Evolutionary conservation across 495 filamentous ascomycete genomes (phyloP), one percentile per base, ranked within the genome.

Genomic region (Penicillium soppii): DNA sequence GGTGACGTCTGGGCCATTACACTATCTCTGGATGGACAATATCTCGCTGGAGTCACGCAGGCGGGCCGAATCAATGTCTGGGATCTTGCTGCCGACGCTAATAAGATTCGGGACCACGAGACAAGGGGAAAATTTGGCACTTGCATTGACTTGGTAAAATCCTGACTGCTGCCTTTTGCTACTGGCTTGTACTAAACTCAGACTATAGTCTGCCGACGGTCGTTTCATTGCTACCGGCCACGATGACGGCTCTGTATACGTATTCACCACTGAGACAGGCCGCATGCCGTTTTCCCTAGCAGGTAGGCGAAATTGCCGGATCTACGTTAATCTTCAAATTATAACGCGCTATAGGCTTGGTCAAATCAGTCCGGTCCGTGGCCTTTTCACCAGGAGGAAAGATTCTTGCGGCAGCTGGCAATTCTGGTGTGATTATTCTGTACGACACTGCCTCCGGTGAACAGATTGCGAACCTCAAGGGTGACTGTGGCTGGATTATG

Each of bases 361-460:
- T 90, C 15, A 94, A 91, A 48, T 87, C 92, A 2, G 84, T 97
- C 29, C 84, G 94, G 50, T 69, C 84, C 7, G 84, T 97, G 23
- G 78, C 88, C 2, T 97, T 98, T 70, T 95, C 90, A 17, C 94
- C 94, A 1, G 86, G 79, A 19, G 84, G 85, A 52, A 92, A 81
- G 56, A 77, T 92, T 8, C 83, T 98, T 17, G 95, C 95, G 27
- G 94, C 92, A n/a, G 89, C 90, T 22, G 94, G 94, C 36, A 91
- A 97, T 61, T 85, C 92, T 2, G 85, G 84, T 41, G 77, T 96
- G 39, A 96, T 98, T 58, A 87, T 87, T 1, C 74, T 97, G 39
- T 98, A 95, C 69, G 92, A 97, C 64, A 89, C 92, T 37, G 76
- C 82, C 27, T 89, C 92, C 53, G 95, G 95, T 16, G 91, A 97